Percentiles rank a stretch among this genome's conserved stretches.
Evolutionary conservation across 768 basidiomycete species (phyloP).

Genomic region (Serendipita sp.): DNA sequence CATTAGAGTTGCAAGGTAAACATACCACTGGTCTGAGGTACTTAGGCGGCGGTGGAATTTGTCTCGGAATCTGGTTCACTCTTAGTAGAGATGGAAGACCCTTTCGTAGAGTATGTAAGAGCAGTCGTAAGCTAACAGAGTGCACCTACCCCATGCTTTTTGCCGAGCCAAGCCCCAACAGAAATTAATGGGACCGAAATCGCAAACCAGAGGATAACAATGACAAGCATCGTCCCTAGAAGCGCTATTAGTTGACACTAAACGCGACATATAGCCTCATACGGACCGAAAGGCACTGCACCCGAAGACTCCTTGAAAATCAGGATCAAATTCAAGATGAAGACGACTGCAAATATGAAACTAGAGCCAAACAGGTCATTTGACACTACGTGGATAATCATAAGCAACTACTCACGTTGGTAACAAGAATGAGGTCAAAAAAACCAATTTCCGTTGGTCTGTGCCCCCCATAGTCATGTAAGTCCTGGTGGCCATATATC

Average conservation of each 20-base stretch:
- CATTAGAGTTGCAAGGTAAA: conserved; percentile 10
- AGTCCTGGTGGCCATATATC: conserved; percentile 72
- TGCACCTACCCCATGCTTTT: conserved; percentile 61
- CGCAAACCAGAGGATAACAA: conserved; percentile 79
- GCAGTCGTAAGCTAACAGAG: not conserved
- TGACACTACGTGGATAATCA: conserved; percentile 8
- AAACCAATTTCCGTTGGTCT: conserved; percentile 63
- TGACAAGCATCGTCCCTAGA: conserved; percentile 65
- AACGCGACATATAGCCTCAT: conserved; percentile 5
- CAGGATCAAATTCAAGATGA: conserved; percentile 83
- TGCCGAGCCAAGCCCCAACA: conserved; percentile 72
- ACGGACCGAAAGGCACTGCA: conserved; percentile 81
- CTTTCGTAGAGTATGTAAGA: conserved; percentile 23
- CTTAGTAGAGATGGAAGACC: conserved; percentile 65
- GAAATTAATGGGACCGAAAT: conserved; percentile 78
- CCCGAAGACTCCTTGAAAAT: conserved; percentile 75
- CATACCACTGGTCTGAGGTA: conserved; percentile 70
- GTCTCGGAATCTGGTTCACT: conserved; percentile 87
- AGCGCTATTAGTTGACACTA: not conserved
- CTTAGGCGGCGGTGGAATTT: conserved; percentile 76
- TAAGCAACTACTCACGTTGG: conserved; percentile 45
- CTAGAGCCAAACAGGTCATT: conserved; percentile 22
- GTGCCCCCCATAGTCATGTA: conserved; percentile 68
- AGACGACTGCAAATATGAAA: conserved; percentile 67
- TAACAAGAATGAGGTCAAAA: conserved; percentile 73